phyloP scores from a whole-genome alignment of 371 early-diverging fungal genomes.

The Mortierella sp. region DNA sequence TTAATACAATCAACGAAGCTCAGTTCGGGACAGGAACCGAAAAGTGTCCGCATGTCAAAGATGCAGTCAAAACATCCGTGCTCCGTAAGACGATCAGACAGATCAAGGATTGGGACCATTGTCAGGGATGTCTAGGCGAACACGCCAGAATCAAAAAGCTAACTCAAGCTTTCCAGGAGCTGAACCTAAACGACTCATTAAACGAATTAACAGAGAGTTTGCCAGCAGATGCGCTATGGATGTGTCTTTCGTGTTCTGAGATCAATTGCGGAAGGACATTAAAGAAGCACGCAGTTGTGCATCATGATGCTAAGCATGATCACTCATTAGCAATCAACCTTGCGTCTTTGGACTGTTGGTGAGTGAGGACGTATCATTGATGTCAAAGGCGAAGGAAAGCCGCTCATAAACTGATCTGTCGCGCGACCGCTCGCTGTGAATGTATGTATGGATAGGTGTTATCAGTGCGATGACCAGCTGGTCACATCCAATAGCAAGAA shows the following conservation, averaged over 20 bases:
- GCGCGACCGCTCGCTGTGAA: neutral
- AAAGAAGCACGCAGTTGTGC: conserved; percentile 39
- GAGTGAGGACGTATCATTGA: conserved; percentile 10
- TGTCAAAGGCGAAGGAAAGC: neutral
- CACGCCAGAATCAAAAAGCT: conserved; percentile 15
- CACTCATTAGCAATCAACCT: conserved; percentile 52
- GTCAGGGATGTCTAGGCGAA: conserved; percentile 26
- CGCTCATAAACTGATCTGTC: neutral
- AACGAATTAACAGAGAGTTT: conserved; percentile 11
- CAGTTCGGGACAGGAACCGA: conserved; percentile 7
- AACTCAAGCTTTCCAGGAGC: neutral
- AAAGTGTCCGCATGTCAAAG: conserved; percentile 44
- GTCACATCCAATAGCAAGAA: conserved; percentile 46
- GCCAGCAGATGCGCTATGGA: conserved; percentile 42
- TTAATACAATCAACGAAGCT: conserved; percentile 11
- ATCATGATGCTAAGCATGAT: conserved; percentile 26
- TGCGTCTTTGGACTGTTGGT: conserved; percentile 48
- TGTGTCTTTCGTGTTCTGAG: conserved; percentile 54
- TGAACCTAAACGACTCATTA: neutral
- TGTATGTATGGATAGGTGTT: conserved; percentile 38
- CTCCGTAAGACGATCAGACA: conserved; percentile 16
- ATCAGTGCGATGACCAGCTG: conserved; percentile 39
- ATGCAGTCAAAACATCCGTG: conserved; percentile 24
- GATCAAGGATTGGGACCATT: conserved; percentile 44
- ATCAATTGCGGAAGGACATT: conserved; percentile 46